Evolutionary conservation across 2,329 filamentous ascomycete species (phyloP).

Genomic region (Colletotrichum gigasporum): DNA sequence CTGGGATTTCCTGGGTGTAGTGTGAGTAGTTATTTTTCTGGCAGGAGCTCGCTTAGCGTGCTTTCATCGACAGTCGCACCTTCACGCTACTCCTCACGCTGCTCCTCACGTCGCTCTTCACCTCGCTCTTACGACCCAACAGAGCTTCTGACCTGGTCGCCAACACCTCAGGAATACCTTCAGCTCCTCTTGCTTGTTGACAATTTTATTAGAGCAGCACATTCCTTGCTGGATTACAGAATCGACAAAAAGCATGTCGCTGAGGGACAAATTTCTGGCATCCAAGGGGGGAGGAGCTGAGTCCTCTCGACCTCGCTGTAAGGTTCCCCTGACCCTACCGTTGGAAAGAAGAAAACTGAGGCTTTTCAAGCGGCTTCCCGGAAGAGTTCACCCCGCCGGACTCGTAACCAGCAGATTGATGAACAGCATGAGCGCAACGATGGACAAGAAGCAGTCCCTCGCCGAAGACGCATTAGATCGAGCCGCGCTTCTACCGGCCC

Average conservation of each 20-base stretch:
- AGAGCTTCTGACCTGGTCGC: not conserved
- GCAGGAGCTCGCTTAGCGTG: not conserved
- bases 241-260: not conserved
- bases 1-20: not conserved
- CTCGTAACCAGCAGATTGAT: not conserved
- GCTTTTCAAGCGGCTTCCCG: not conserved
- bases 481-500: constrained; percentile 15
- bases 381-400: not conserved
- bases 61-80: not conserved
- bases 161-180: not conserved
- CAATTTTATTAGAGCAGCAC: not conserved
- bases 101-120: no score
- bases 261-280: not conserved
- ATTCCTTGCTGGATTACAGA: not conserved
- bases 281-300: not conserved
- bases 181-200: not conserved
- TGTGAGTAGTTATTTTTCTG: not conserved
- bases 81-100: no score
- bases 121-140: no score
- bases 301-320: not conserved
- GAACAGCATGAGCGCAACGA: not conserved
- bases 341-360: not conserved
- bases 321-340: not conserved
- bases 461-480: constrained; percentile 23
- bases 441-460: constrained; percentile 9